These are phyloP conservation scores for Tremellales sp. DNA, from an alignment of 1,284 basidiomycete species.

Conservation along the genomic window DNA sequence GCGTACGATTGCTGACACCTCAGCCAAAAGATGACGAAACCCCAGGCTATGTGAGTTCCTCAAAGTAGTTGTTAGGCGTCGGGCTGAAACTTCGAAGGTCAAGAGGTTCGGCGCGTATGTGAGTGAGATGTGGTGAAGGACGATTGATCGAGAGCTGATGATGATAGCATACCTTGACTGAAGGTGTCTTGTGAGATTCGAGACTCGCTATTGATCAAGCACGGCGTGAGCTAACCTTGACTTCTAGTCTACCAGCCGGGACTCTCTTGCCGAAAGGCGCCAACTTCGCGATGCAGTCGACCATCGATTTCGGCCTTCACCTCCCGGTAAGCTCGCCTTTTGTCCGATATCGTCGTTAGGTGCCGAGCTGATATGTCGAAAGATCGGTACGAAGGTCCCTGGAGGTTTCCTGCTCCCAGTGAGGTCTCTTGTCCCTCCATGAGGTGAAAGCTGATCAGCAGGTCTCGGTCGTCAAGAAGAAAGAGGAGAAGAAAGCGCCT, in stretches of 20 bases:
- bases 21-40: slow-evolving; percentile 38
- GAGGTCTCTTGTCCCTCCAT: slow-evolving; percentile 1
- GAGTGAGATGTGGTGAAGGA: slow-evolving; percentile 7
- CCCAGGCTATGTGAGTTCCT: slow-evolving; percentile 28
- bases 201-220: background rate
- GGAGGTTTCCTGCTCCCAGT: slow-evolving; percentile 39
- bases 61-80: background rate
- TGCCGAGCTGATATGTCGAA: background rate
- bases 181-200: slow-evolving; percentile 41
- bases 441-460: slow-evolving; percentile 1
- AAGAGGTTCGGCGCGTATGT: slow-evolving; percentile 40
- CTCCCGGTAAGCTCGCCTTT: slow-evolving; percentile 30
- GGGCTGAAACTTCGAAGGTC: slow-evolving; percentile 8
- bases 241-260: slow-evolving; percentile 36
- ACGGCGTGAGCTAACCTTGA: background rate
- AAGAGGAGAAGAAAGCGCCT: slow-evolving; percentile 8
- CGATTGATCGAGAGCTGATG: slow-evolving; percentile 29
- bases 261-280: slow-evolving; percentile 40
- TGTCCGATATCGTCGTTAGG: background rate
- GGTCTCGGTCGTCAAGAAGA: slow-evolving; percentile 35
- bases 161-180: slow-evolving; percentile 12
- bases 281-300: slow-evolving; percentile 42
- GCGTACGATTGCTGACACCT: background rate
- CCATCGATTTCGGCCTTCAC: slow-evolving; percentile 42
- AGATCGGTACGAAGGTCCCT: slow-evolving; percentile 38